Conservation (phyloP, 2,329 filamentous ascomycete species). For the Calonectria pteridis region DNA sequence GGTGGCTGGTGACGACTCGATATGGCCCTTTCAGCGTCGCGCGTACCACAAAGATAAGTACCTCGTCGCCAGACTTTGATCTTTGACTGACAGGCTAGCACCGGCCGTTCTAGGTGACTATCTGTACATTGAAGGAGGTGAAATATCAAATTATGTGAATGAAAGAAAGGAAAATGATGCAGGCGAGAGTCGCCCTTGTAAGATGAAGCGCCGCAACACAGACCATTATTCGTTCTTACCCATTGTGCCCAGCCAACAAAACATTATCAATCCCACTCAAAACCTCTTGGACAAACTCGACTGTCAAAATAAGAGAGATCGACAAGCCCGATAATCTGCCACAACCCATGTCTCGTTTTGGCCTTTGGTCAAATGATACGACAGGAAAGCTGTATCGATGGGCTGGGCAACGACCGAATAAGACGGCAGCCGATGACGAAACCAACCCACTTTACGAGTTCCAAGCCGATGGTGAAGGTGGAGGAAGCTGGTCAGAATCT, state of each 20-base stretch:
- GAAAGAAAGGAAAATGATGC: not conserved
- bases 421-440: not conserved
- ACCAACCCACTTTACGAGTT: not conserved
- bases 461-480: not conserved
- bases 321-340: not conserved
- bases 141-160: not conserved
- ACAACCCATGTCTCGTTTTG: not conserved
- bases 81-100: not conserved
- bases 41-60: not conserved
- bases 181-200: not conserved
- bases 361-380: not conserved
- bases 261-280: not conserved
- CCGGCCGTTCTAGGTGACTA: not conserved
- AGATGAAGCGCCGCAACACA: not conserved
- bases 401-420: not conserved
- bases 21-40: not conserved
- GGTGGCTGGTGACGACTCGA: not conserved
- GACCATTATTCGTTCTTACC: not conserved
- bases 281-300: not conserved
- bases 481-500: not conserved
- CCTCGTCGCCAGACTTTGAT: no score
- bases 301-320: not conserved
- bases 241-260: not conserved
- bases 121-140: not conserved
- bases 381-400: not conserved